Evolutionary conservation across 495 filamentous ascomycete genomes (phyloP).

Genomic region (Penicillium pulvis): DNA sequence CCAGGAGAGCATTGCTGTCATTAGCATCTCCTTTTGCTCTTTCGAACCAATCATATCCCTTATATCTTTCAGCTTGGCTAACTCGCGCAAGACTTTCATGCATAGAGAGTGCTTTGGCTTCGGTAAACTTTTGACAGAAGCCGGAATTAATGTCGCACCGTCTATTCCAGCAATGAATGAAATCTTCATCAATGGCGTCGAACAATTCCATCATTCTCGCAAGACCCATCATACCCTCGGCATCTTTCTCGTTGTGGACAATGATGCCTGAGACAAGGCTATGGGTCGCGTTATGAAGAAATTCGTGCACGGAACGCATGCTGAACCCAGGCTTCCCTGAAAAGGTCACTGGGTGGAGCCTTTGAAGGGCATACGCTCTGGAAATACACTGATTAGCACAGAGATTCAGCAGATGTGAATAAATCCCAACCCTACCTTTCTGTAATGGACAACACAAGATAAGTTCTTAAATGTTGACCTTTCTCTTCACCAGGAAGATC

Average conservation of each 20-base stretch:
- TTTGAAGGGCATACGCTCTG: constrained; percentile 76
- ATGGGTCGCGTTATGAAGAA: constrained; percentile 42
- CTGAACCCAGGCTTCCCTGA: constrained; percentile 40
- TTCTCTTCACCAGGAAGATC: constrained; percentile 46
- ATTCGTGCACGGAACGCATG: constrained; percentile 41
- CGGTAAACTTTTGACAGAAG: constrained; percentile 39
- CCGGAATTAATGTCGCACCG: constrained; percentile 38
- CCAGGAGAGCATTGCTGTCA: constrained; percentile 39
- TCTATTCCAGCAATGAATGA: constrained; percentile 45
- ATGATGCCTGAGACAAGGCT: constrained; percentile 47
- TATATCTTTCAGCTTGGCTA: constrained; percentile 35
- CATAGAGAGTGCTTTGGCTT: constrained; percentile 38
- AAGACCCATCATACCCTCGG: constrained; percentile 47
- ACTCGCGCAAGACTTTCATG: constrained; percentile 36
- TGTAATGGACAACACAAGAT: constrained; percentile 64
- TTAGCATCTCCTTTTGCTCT: constrained; percentile 27
- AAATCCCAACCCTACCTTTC: constrained; percentile 43
- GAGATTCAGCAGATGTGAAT: not conserved
- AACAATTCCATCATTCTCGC: constrained; percentile 46
- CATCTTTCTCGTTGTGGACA: constrained; percentile 47
- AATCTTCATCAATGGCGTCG: constrained; percentile 46
- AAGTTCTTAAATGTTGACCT: constrained; percentile 44
- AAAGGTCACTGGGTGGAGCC: constrained; percentile 44
- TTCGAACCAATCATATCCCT: constrained; percentile 72
- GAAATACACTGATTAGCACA: constrained; percentile 4